Base-by-base conservation (phyloP, 2,329 filamentous ascomycete species). In the Exophiala sp. region DNA sequence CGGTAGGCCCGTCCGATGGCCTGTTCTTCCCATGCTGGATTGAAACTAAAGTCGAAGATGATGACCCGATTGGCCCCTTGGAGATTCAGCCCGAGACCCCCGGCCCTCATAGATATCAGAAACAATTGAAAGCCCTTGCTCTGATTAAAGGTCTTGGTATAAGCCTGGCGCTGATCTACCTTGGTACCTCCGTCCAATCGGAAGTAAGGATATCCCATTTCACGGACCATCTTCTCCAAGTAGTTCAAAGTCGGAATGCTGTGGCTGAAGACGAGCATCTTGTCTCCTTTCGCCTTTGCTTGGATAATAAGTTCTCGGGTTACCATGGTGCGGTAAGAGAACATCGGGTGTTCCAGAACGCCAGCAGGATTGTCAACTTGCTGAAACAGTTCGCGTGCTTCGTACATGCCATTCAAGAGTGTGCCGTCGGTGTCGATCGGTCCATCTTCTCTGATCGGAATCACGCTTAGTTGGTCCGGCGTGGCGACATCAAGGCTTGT, bases 1-100 rank as follows among this genome's bases (percentile, higher is more conserved):
- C 90, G 86, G 66, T 93, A 95, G 0, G 87, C 85, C 46, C 90
- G 79, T 1, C 88, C 90, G 43, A 95, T 80, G 1, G 90, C 90
- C 67, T 96, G 90, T 61, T 89, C 83, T 65, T 95, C 90, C 63
- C 83, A 76, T 3, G 82, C 77, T 0, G 90, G 90, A 56, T 90
- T 93, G 69, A 83, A 95, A 53, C 77, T 75, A 62, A 85, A 88
- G 64, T 96, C 90, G 48, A 94, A 85, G 16, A 96, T 84, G 16
- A 96, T 78, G 1, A 95, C 86, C 16, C 90, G 80, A 64, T 89
- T 95, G 1, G 90, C 90, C 1, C 85, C 83, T 34, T 80, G 79
- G 10, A 96, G 84, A 57, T 96, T 96, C 43, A 95, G 73, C 0
- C 90, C 90, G 1, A 89, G 71, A 0, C 88, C 88, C 18, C 89